Evolutionary conservation across 1,139 yeast species (phyloP).

Genomic region (Nakaseomyces delphensis): DNA sequence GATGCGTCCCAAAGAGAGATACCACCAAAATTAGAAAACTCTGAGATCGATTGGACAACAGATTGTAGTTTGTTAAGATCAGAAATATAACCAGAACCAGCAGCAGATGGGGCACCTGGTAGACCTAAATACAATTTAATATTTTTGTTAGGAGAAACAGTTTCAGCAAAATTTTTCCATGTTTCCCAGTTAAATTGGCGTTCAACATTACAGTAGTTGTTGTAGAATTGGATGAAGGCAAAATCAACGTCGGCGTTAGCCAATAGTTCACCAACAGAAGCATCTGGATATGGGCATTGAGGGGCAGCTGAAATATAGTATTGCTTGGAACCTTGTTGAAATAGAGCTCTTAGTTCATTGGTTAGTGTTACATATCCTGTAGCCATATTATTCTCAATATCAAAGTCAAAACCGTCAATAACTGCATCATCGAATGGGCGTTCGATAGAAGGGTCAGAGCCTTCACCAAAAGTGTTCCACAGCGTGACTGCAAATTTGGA

Average conservation of each 20-base stretch:
- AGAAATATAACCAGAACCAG: constrained; percentile 56
- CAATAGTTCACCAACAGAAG: constrained; percentile 63
- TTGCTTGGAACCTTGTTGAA: constrained; percentile 45
- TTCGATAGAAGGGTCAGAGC: constrained; percentile 37
- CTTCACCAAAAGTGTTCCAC: constrained; percentile 86
- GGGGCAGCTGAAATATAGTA: constrained; percentile 92
- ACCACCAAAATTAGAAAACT: constrained; percentile 59
- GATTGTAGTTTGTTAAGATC: constrained; percentile 37
- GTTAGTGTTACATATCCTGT: constrained; percentile 58
- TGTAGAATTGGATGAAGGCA: constrained; percentile 88
- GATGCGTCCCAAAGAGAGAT: constrained; percentile 90
- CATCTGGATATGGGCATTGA: constrained; percentile 91
- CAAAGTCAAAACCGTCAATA: constrained; percentile 67
- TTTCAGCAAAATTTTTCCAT: constrained; percentile 65
- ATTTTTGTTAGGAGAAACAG: constrained; percentile 55
- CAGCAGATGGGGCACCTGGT: constrained; percentile 62
- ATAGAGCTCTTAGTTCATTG: constrained; percentile 49
- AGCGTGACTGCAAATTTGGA: constrained; percentile 60
- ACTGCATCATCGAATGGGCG: constrained; percentile 75
- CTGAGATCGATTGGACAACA: constrained; percentile 36
- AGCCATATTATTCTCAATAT: constrained; percentile 49
- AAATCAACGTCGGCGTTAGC: constrained; percentile 61
- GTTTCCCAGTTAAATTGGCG: constrained; percentile 69
- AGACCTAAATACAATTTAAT: constrained; percentile 63
- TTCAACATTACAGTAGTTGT: constrained; percentile 68